These are phyloP conservation scores for Tetracladium marchalianum DNA, from an alignment of 495 filamentous ascomycete genomes.

Conservation along the genomic window DNA sequence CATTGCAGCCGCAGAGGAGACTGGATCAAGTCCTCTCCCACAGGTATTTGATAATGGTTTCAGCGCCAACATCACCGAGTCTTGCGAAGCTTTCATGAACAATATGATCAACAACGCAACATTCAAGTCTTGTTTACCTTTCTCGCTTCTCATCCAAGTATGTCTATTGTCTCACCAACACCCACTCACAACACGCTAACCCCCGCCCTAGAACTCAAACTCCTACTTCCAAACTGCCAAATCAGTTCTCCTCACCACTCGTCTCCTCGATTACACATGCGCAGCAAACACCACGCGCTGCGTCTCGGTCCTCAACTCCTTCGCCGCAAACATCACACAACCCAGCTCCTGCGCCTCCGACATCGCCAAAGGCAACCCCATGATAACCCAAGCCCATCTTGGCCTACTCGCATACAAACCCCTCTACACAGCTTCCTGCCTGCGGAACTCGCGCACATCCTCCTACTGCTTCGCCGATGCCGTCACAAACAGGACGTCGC, in stretches of 20 bases:
- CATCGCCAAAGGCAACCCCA: conserved; percentile 49
- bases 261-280: conserved; percentile 64
- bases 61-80: conserved; percentile 54
- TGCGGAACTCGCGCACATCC: conserved; percentile 43
- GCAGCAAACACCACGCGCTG: conserved; percentile 49
- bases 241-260: conserved; percentile 54
- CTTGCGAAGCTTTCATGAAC: conserved; percentile 60
- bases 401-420: conserved; percentile 64
- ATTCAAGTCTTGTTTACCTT: conserved; percentile 59
- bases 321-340: conserved; percentile 49
- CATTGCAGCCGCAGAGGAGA: conserved; percentile 15
- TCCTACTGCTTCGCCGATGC: conserved; percentile 76
- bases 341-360: conserved; percentile 60
- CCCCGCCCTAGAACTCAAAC: conserved; percentile 41
- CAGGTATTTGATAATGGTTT: conserved; percentile 63
- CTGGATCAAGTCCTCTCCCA: conserved; percentile 41
- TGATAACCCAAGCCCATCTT: conserved; percentile 63
- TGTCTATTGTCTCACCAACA: conserved; percentile 4
- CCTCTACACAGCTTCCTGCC: conserved; percentile 70
- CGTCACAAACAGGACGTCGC: conserved; percentile 59
- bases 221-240: conserved; percentile 68
- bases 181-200: not conserved
- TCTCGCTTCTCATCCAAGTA: conserved; percentile 64
- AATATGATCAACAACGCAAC: conserved; percentile 50
- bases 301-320: conserved; percentile 41